Percentiles rank a stretch among this genome's conserved stretches.
These are phyloP conservation scores for Cladosporium sp. DNA, from an alignment of 2,329 filamentous ascomycete species.

Conservation along the genomic window DNA sequence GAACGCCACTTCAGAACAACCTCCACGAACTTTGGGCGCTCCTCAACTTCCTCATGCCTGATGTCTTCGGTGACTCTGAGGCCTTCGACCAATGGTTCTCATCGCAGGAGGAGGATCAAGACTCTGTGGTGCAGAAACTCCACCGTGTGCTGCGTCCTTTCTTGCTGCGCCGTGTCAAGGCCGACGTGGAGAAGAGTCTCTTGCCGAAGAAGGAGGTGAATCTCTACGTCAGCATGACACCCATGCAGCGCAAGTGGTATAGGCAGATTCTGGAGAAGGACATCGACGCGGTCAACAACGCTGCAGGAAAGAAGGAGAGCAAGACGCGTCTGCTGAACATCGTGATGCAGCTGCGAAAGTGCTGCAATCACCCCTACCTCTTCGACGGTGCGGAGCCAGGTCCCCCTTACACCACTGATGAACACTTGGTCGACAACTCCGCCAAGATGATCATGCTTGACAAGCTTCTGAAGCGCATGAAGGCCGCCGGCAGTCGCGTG, in stretches of 20 bases:
- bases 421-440: constrained; percentile 88
- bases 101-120: constrained; percentile 82
- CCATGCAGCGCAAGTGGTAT: constrained; percentile 99
- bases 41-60: constrained; percentile 94
- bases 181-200: constrained; percentile 95
- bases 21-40: constrained; percentile 96
- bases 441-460: constrained; percentile 98
- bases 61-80: constrained; percentile 94
- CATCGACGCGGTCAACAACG: constrained; percentile 97
- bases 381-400: constrained; percentile 97
- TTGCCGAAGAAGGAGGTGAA: constrained; percentile 97
- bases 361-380: constrained; percentile 96
- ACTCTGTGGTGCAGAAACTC: constrained; percentile 92
- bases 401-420: constrained; percentile 95
- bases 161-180: constrained; percentile 91
- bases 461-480: constrained; percentile 78
- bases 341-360: constrained; percentile 98
- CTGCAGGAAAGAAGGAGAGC: constrained; percentile 91
- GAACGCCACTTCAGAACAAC: constrained; percentile 96
- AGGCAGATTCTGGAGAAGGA: constrained; percentile 99
- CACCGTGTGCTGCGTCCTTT: constrained; percentile 92
- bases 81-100: constrained; percentile 99
- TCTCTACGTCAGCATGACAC: constrained; percentile 95
- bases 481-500: constrained; percentile 86
- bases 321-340: constrained; percentile 97